Base-by-base conservation (phyloP, 345 rosid genomes). In the Microthlaspi erraticum region DNA sequence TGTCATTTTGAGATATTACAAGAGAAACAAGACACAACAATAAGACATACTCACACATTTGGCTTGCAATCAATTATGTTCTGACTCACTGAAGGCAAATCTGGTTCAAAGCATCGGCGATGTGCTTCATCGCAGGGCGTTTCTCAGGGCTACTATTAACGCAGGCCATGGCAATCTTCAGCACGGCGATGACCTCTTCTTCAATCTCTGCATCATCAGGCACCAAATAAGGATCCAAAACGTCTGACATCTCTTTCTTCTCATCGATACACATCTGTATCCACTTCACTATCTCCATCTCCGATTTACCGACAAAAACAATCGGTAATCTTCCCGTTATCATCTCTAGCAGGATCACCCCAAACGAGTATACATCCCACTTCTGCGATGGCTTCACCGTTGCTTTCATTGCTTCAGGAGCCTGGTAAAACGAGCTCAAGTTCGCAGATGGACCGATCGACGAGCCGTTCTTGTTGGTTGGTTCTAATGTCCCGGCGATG, bases 351-450 rank as follows among this genome's bases (percentile, higher is more conserved):
- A 91, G 73, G 73, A 93, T 89, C 67, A 93, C 97, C 17, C 97
- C 98, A 0, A 67, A 89, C 0, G 97, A 91, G 84, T 91, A 93
- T 16, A 91, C 83, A 75, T 93, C 98, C 98, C 97, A 93, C 72
- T 88, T 91, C 77, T 91, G 96, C 0, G 98, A 93, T 38, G 96
- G 94, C 76, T 91, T 93, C 73, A 91, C 81, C 17, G 80, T 75
- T 37, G 82, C 83, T 76, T 89, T 93, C 48, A 79, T 66, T 13
- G 87, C 91, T 85, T 93, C 96, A 6, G 97, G 97, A 37, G 97
- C 96, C 76, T 81, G 97, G 72, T 93, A 93, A 53, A 79, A 81
- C 3, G 89, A 82, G 39, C 83, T 85, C 78, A 81, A 64, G 72
- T 81, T 84, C 12, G 71, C 43, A 14, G 86, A 78, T 38, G 85